These are phyloP conservation scores for Rhodotorula sp. DNA, from an alignment of 1,284 basidiomycete species.

Conservation along the genomic window DNA sequence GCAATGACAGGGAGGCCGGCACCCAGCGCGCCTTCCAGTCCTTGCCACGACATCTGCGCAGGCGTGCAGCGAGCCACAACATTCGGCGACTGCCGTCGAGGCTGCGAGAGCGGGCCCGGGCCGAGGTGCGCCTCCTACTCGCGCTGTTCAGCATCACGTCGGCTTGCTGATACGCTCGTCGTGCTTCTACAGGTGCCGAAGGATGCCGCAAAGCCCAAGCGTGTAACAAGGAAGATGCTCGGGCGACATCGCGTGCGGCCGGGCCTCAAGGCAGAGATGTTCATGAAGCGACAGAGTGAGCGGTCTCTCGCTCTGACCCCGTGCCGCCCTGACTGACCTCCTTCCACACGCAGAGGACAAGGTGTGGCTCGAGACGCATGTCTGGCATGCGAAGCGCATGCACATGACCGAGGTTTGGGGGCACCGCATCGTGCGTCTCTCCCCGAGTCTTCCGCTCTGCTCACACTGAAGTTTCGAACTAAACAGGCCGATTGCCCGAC, in stretches of 20 bases:
- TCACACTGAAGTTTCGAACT: not conserved
- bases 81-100: slow-evolving; percentile 80
- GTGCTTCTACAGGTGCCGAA: slow-evolving; percentile 67
- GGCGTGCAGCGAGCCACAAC: slow-evolving; percentile 89
- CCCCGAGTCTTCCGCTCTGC: not conserved
- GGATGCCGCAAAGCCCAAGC: slow-evolving; percentile 59
- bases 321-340: not conserved
- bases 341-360: slow-evolving; percentile 57
- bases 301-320: not conserved
- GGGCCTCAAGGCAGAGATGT: slow-evolving; percentile 30
- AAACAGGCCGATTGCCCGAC: slow-evolving; percentile 73
- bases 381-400: slow-evolving; percentile 94
- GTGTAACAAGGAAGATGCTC: slow-evolving; percentile 42
- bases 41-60: slow-evolving; percentile 79
- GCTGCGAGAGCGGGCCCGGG: slow-evolving; percentile 71
- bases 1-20: slow-evolving; percentile 54
- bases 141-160: not conserved
- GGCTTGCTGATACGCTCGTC: not conserved
- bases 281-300: slow-evolving; percentile 39
- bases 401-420: slow-evolving; percentile 89
- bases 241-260: slow-evolving; percentile 53
- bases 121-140: slow-evolving; percentile 62
- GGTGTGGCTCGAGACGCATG: slow-evolving; percentile 85
- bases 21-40: slow-evolving; percentile 86
- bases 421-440: slow-evolving; percentile 67